A percentile compares a stretch with the other conserved stretches of the same genome.
Evolutionary conservation across 2,329 filamentous ascomycete species (phyloP).

Genomic region (Thermoascus crustaceus): DNA sequence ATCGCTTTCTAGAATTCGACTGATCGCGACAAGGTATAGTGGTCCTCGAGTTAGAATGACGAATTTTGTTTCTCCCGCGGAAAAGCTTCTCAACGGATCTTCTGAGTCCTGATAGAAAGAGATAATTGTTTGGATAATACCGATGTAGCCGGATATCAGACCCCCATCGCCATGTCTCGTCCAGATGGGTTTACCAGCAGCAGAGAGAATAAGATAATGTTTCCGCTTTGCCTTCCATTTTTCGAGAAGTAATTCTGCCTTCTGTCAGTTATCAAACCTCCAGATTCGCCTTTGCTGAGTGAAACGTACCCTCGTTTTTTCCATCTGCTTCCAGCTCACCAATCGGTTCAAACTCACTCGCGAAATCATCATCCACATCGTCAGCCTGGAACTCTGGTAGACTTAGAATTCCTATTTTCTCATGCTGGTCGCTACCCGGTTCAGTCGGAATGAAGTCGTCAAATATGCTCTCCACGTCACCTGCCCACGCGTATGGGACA

Average conservation of each 20-base stretch:
- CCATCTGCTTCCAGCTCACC: constrained; percentile 49
- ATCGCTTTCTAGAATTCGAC: constrained; percentile 85
- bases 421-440: constrained; percentile 31
- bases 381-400: constrained; percentile 32
- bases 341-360: constrained; percentile 66
- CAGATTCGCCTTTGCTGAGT: neutral
- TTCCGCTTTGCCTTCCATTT: constrained; percentile 90
- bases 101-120: constrained; percentile 83
- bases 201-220: constrained; percentile 93
- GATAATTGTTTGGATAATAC: constrained; percentile 93
- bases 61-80: constrained; percentile 77
- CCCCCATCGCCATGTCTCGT: constrained; percentile 87
- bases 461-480: constrained; percentile 75
- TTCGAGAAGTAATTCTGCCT: constrained; percentile 45
- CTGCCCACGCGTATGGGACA: constrained; percentile 48
- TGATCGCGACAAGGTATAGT: constrained; percentile 88
- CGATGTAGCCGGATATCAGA: constrained; percentile 87
- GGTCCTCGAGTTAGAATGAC: constrained; percentile 78
- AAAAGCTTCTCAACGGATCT: constrained; percentile 73
- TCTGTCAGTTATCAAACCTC: constrained; percentile 8
- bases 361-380: constrained; percentile 58
- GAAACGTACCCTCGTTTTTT: constrained; percentile 47
- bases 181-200: constrained; percentile 94
- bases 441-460: constrained; percentile 54
- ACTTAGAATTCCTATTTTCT: constrained; percentile 23